phyloP scores from a whole-genome alignment of 495 filamentous ascomycete genomes.

The Aspergillus coremiiformis region DNA sequence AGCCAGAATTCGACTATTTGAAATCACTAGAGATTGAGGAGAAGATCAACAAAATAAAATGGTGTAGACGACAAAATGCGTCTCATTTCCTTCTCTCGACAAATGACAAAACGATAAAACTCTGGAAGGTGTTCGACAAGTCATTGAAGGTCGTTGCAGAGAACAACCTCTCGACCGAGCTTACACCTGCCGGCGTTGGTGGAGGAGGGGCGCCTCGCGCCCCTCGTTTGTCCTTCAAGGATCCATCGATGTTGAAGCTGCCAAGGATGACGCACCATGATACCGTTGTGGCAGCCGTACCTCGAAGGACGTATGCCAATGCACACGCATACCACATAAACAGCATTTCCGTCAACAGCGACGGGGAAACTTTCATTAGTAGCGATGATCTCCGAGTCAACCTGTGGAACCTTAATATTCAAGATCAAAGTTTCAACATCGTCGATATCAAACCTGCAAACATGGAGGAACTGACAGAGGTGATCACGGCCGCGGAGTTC shows the following conservation, averaged over 20 bases:
- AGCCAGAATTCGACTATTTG: conserved; percentile 98
- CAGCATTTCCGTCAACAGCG: conserved; percentile 98
- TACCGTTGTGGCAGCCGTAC: conserved; percentile 95
- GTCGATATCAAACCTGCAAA: conserved; percentile 99
- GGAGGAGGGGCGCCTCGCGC: conserved; percentile 69
- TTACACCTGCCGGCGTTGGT: conserved; percentile 71
- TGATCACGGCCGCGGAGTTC: conserved; percentile 97
- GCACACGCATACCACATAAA: conserved; percentile 99
- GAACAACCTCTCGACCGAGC: conserved; percentile 94
- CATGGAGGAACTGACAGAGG: conserved; percentile 98
- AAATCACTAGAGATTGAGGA: conserved; percentile 99
- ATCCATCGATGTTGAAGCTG: conserved; percentile 76
- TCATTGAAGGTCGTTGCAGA: conserved; percentile 97
- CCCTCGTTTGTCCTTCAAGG: conserved; percentile 68
- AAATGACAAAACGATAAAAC: conserved; percentile 99
- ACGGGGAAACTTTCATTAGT: conserved; percentile 98
- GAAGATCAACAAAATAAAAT: conserved; percentile 99
- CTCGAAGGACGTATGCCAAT: conserved; percentile 92
- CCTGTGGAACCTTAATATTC: conserved; percentile 97
- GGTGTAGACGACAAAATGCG: conserved; percentile 95
- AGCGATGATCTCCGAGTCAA: conserved; percentile 97
- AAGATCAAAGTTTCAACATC: conserved; percentile 99
- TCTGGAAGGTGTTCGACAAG: conserved; percentile 99
- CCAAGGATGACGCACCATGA: conserved; percentile 96
- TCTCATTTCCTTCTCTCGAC: conserved; percentile 97